These are phyloP conservation scores for Exsudoporus frostii DNA, from an alignment of 768 basidiomycete species.

Conservation along the genomic window DNA sequence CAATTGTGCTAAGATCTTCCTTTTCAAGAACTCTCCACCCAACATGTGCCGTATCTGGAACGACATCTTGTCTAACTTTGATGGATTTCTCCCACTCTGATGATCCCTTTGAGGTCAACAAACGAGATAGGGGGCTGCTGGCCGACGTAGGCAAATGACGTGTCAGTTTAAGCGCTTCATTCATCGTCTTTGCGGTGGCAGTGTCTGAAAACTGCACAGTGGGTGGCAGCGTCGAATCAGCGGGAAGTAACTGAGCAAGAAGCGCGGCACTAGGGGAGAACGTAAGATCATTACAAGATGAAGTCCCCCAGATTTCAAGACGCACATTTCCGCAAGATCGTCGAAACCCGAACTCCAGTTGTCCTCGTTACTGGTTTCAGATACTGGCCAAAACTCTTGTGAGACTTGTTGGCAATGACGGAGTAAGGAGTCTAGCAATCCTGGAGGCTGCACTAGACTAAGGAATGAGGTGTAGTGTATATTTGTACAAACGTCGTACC, in stretches of 20 bases:
- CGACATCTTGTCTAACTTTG: constrained; percentile 47
- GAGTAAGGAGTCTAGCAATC: constrained; percentile 57
- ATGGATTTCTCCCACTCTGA: constrained; percentile 73
- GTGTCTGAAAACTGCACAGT: constrained; percentile 51
- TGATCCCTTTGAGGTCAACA: constrained; percentile 68
- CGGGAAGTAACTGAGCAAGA: constrained; percentile 46
- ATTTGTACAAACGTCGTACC: constrained; percentile 41
- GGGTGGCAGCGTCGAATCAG: constrained; percentile 49
- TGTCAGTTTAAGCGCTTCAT: constrained; percentile 61
- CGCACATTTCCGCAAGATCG: constrained; percentile 62
- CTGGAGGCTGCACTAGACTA: constrained; percentile 55
- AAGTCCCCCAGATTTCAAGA: not conserved
- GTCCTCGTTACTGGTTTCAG: constrained; percentile 25
- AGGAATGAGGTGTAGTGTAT: constrained; percentile 17
- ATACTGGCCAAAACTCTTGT: constrained; percentile 50
- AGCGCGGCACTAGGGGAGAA: constrained; percentile 37
- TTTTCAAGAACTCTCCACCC: constrained; percentile 74
- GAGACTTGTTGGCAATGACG: constrained; percentile 50
- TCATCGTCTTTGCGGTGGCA: constrained; percentile 54
- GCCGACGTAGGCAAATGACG: constrained; percentile 53
- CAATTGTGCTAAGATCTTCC: constrained; percentile 34
- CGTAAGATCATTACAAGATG: constrained; percentile 5
- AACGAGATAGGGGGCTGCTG: constrained; percentile 65
- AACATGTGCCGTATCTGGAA: constrained; percentile 52
- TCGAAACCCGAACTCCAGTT: constrained; percentile 44